Evolutionary conservation across 345 rosid species (phyloP).

Genomic region (Hypericum perforatum): DNA sequence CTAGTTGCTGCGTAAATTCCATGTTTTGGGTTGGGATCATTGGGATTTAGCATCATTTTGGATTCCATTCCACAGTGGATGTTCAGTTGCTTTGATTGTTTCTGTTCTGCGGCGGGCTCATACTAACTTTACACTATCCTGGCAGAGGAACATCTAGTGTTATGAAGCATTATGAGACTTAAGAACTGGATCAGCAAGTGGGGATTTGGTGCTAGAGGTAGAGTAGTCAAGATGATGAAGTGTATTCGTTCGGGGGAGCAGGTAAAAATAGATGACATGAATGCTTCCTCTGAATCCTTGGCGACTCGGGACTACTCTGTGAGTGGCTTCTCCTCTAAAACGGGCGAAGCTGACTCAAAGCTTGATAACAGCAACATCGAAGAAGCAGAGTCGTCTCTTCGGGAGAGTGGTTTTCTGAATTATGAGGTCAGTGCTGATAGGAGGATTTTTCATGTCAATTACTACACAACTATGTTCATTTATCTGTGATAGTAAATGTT

Average conservation of each 20-base stretch:
- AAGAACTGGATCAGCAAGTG: constrained; percentile 35
- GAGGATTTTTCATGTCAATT: neutral
- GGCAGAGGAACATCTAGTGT: constrained; percentile 25
- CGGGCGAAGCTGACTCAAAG: neutral
- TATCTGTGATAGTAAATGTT: neutral
- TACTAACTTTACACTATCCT: neutral
- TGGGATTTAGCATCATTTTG: no score
- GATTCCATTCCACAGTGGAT: no score
- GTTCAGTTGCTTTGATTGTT: no score
- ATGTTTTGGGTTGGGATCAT: no score
- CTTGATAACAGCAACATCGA: constrained; percentile 1
- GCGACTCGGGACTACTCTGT: neutral
- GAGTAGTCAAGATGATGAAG: constrained; percentile 58
- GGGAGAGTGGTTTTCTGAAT: neutral
- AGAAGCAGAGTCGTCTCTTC: neutral
- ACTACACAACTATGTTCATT: no score
- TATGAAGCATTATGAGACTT: constrained; percentile 34
- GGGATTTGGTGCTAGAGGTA: constrained; percentile 23
- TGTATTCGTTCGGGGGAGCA: constrained; percentile 58
- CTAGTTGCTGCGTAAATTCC: no score
- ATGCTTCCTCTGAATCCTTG: constrained; percentile 58
- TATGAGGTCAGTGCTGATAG: neutral
- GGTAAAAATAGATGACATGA: constrained; percentile 34
- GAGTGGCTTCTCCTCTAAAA: neutral
- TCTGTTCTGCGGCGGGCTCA: no score